A percentile compares a stretch with the other conserved stretches of the same genome.
Conservation (phyloP, 2,329 filamentous ascomycete genomes). For the Colletotrichum sp. region DNA sequence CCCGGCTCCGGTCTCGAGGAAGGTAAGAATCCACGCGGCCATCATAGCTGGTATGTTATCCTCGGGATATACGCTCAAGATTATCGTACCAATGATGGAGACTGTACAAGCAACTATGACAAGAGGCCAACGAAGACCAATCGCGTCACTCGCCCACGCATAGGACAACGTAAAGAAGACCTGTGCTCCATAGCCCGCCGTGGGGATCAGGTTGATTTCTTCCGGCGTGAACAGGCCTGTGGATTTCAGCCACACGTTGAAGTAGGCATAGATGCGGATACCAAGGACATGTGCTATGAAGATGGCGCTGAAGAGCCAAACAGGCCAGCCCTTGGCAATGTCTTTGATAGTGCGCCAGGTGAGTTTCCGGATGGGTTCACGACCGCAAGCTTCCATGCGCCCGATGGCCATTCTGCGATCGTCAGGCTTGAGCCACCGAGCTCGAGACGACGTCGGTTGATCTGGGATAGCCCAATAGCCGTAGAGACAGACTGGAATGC, state of each 20-base stretch:
- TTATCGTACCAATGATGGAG: constrained; percentile 36
- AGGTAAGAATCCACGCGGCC: constrained; percentile 40
- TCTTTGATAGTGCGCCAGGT: constrained; percentile 30
- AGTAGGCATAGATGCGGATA: constrained; percentile 40
- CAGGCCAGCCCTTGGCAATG: constrained; percentile 32
- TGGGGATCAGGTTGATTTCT: constrained; percentile 25
- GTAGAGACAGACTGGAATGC: constrained; percentile 33
- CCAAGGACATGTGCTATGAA: constrained; percentile 37
- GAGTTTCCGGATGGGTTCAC: constrained; percentile 34
- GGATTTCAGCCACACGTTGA: constrained; percentile 37
- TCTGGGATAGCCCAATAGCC: constrained; percentile 39
- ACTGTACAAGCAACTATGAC: constrained; percentile 52
- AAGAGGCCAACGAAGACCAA: constrained; percentile 58
- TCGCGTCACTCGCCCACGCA: constrained; percentile 57
- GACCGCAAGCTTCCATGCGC: constrained; percentile 33
- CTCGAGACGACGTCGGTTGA: constrained; percentile 30
- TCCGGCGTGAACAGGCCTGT: constrained; percentile 27
- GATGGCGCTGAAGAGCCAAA: constrained; percentile 36
- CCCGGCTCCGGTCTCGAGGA: constrained; percentile 37
- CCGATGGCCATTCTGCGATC: constrained; percentile 32
- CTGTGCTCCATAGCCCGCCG: constrained; percentile 28
- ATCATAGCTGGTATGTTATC: constrained; percentile 38
- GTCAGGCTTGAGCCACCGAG: constrained; percentile 29
- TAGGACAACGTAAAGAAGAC: constrained; percentile 57
- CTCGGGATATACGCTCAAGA: constrained; percentile 38